These are phyloP conservation scores for Scheffersomyces segobiensis DNA, from an alignment of 1,139 yeast species.

Conservation along the genomic window DNA sequence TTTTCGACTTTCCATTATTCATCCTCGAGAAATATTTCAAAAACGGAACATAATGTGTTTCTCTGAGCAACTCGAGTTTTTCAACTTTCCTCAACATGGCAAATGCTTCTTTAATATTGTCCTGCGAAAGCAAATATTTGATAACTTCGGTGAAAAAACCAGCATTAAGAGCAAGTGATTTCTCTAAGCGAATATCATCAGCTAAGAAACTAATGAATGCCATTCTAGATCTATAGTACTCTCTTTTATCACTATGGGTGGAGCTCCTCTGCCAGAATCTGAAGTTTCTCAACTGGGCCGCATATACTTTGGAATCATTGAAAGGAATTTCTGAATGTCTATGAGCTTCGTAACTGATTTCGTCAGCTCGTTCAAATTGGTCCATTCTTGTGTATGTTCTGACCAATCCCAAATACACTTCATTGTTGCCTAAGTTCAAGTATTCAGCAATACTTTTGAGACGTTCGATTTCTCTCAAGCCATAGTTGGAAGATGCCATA, in stretches of 20 bases:
- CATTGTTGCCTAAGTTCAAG: constrained; percentile 14
- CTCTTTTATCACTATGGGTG: neutral
- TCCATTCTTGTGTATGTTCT: constrained; percentile 30
- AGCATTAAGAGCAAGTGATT: constrained; percentile 5
- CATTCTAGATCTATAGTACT: neutral
- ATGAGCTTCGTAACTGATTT: constrained; percentile 31
- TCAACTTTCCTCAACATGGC: constrained; percentile 15
- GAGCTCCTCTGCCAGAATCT: constrained; percentile 25
- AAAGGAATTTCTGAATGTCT: constrained; percentile 29
- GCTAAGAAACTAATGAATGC: neutral
- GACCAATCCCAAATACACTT: constrained; percentile 19
- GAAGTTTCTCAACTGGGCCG: constrained; percentile 33
- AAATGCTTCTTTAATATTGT: constrained; percentile 18
- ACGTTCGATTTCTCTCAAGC: constrained; percentile 23
- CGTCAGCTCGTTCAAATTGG: constrained; percentile 36
- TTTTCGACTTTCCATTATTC: constrained; percentile 27
- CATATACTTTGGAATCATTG: constrained; percentile 26
- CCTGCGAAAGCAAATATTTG: constrained; percentile 18
- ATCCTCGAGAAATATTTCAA: constrained; percentile 22
- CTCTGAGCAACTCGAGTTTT: constrained; percentile 17
- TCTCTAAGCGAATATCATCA: neutral
- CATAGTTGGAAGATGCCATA: constrained; percentile 24
- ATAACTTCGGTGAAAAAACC: constrained; percentile 28
- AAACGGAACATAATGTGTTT: constrained; percentile 32
- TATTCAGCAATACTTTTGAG: constrained; percentile 20